These are phyloP conservation scores for Teratosphaeria nubilosa DNA, from an alignment of 2,329 filamentous ascomycete species.

Conservation along the genomic window DNA sequence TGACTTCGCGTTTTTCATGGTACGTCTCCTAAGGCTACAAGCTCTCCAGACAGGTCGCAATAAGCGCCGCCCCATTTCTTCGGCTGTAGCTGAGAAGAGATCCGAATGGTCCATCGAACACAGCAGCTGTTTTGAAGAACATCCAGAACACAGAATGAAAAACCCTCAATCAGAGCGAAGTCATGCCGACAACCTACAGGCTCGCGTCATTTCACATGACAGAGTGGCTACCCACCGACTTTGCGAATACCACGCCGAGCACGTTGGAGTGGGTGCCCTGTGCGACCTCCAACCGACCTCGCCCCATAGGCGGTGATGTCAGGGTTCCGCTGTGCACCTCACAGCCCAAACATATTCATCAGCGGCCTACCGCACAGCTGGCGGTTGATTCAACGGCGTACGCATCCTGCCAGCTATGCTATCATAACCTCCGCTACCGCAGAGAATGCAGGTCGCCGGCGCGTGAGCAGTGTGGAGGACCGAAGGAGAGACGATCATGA, in stretches of 20 bases:
- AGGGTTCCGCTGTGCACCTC: background rate
- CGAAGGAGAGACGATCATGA: background rate
- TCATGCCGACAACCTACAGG: background rate
- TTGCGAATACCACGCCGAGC: background rate
- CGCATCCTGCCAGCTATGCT: background rate
- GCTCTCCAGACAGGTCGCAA: too few relatives aligned
- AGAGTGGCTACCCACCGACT: background rate
- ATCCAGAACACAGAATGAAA: background rate
- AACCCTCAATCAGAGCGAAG: background rate
- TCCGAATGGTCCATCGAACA: too few relatives aligned
- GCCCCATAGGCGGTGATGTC: background rate
- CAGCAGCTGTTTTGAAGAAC: background rate
- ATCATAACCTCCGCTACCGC: background rate
- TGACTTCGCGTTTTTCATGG: too few relatives aligned
- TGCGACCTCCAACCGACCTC: background rate
- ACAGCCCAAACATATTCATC: background rate
- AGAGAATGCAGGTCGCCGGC: background rate
- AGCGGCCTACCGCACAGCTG: background rate
- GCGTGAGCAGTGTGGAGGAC: background rate
- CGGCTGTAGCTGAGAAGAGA: too few relatives aligned
- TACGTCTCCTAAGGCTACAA: too few relatives aligned
- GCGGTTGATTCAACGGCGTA: background rate
- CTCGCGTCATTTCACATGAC: background rate
- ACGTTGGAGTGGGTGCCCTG: background rate
- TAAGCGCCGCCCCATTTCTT: too few relatives aligned